Conservation (phyloP, 2,329 filamentous ascomycete genomes). For the Blastomyces parvus region DNA sequence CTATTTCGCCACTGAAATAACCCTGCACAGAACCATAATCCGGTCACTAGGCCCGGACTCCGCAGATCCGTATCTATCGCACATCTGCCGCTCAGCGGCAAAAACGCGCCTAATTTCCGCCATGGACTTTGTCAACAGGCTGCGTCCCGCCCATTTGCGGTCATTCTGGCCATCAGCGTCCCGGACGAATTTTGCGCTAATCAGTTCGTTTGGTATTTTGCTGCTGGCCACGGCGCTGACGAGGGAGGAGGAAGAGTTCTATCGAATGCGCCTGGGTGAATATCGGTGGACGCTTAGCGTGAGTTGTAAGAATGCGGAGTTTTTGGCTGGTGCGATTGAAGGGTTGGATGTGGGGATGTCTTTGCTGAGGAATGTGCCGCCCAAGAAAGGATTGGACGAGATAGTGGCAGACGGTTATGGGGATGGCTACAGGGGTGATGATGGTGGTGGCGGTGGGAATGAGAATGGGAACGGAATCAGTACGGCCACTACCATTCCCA, state of each 20-base stretch:
- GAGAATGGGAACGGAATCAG: neutral
- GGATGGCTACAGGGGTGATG: conserved; percentile 25
- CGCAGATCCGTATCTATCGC: conserved; percentile 69
- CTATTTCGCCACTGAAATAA: conserved; percentile 92
- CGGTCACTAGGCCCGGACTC: conserved; percentile 56
- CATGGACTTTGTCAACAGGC: conserved; percentile 93
- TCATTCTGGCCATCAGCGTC: conserved; percentile 63
- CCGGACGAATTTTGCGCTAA: conserved; percentile 72
- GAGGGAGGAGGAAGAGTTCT: conserved; percentile 85
- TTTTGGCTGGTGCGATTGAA: conserved; percentile 57
- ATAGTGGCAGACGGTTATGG: conserved; percentile 24
- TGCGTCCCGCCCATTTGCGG: conserved; percentile 76
- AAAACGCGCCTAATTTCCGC: conserved; percentile 90
- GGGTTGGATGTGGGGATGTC: conserved; percentile 65
- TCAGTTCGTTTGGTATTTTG: conserved; percentile 84
- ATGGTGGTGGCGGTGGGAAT: conserved; percentile 11
- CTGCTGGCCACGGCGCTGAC: conserved; percentile 83
- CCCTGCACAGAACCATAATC: conserved; percentile 81
- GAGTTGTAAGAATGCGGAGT: conserved; percentile 58
- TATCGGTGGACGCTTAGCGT: conserved; percentile 92
- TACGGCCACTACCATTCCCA: neutral
- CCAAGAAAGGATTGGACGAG: conserved; percentile 54
- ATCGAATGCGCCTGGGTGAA: conserved; percentile 71
- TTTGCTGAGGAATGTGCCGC: conserved; percentile 58
- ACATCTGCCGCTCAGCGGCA: conserved; percentile 87